These are phyloP conservation scores for Phytophthora uliginosa DNA, from an alignment of 352 stramenopile genomes.

Conservation along the genomic window DNA sequence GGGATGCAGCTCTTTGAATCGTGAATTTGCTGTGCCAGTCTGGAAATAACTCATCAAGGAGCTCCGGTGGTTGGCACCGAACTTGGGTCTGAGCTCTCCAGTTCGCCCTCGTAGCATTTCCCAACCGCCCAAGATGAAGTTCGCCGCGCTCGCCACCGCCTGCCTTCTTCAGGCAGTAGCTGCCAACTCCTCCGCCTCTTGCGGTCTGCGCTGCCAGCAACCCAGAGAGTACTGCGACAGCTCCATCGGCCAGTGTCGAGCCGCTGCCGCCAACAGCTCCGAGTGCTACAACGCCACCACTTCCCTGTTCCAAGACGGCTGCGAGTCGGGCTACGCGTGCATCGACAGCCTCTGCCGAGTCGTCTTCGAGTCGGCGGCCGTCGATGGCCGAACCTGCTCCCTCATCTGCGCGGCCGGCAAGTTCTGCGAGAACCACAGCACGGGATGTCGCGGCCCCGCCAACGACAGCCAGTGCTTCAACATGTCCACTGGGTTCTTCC, in stretches of 20 bases:
- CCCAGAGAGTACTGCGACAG: conserved; percentile 40
- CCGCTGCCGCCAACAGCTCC: conserved; percentile 12
- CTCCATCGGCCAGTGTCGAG: conserved; percentile 28
- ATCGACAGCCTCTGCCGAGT: conserved; percentile 40
- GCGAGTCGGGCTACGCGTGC: conserved; percentile 36
- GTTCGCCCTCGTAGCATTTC: neutral
- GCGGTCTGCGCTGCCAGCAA: neutral
- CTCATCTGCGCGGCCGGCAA: conserved; percentile 25
- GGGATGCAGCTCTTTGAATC: too few species aligned
- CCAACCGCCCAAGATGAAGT: conserved; percentile 11
- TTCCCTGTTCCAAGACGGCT: conserved; percentile 42
- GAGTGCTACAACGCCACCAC: conserved; percentile 44
- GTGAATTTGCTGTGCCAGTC: too few species aligned
- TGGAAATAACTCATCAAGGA: neutral
- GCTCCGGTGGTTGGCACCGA: neutral
- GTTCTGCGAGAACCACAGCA: conserved; percentile 33
- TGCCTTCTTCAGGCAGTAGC: conserved; percentile 1
- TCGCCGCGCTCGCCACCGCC: neutral
- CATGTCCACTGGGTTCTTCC: conserved; percentile 25
- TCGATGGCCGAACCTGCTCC: conserved; percentile 20
- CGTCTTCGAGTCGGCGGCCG: neutral
- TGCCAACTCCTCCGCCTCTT: neutral
- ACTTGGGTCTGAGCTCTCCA: neutral
- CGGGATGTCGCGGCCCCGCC: conserved; percentile 22
- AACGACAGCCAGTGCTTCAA: conserved; percentile 54